Evolutionary conservation across 2,329 filamentous ascomycete genomes (phyloP), one percentile per base, ranked within the genome.

Genomic region (Hypoxylon sp.): DNA sequence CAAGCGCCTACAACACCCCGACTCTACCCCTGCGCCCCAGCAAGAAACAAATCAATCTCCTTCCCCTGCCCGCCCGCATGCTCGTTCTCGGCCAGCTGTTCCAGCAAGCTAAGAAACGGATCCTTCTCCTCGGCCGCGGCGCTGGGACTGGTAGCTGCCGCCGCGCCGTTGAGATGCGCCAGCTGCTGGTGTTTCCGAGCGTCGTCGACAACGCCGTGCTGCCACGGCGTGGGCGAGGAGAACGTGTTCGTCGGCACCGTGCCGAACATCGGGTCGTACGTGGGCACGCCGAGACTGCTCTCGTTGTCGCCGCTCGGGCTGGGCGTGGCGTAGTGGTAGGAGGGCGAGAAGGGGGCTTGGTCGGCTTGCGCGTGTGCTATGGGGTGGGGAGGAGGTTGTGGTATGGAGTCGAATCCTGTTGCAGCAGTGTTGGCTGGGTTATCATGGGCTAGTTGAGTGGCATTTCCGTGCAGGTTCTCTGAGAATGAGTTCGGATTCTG

Each of bases 81-180:
- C 70, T 93, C 89, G 63, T 90, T 91, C 70, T 94, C 89, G 0
- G 89, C 90, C 51, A 94, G 77, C 71, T 94, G 89, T 68, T 94
- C 90, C 25, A 94, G 73, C 30, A 94, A 72, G 55, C 83, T 89
- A 29, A 94, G 71, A 65, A 95, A 94, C 0, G 90, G 89, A 65
- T 94, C 90, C 62, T 89, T 91, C 60, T 93, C 89, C 13, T 86
- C 80, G 2, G 74, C 76, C 2, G 74, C 67, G 0, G 70, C 75
- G 1, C 77, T 78, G n/a, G n/a, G n/a, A n/a, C n/a, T n/a, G n/a
- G n/a, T n/a, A n/a, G n/a, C n/a, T n/a, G n/a, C n/a, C 2, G 73
- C 77, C 0, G 76, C 76, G 50, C 78, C 80, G 7, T 74, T 78
- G 30, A 75, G 75, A 45, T 76, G 75, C 65, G 79, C 83, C 6